Evolutionary conservation across 495 filamentous ascomycete genomes (phyloP), one percentile per base, ranked within the genome.

Genomic region (Neurospora sublineolata): DNA sequence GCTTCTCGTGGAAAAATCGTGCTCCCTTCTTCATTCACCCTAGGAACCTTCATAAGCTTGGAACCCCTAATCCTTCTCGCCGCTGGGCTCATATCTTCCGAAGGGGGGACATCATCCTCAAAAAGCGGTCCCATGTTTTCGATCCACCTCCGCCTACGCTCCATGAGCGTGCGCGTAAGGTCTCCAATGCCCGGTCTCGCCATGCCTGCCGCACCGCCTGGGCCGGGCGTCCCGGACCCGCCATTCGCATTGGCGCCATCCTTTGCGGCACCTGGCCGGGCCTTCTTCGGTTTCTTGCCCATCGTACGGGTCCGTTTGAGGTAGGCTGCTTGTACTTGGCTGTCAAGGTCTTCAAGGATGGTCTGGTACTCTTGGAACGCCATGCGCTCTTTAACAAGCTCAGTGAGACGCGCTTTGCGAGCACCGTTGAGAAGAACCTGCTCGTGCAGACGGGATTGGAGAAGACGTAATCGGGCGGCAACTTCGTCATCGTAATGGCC

Each of bases 341-440:
- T 88, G 81, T 99, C 95, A 33, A 99, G 89, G 79, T 98, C 95
- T 76, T 99, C 95, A 72, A 94, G 89, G 77, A 99, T 99, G 74
- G 94, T 97, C 75, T 88, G 89, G 82, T 96, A 99, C 79, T 99
- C 95, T 75, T 98, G 95, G 79, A 92, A 87, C 2, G 95, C 96
- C 89, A 98, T 93, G 73, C 92, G 88, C 79, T 96, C 94, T 74
- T 93, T 90, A 3, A 94, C 90, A 23, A 97, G 86, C 20, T 97
- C 93, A 2, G 91, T 87, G 11, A 99, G 86, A 18, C 94, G 86
- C 7, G 91, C 87, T 78, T 97, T 98, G 73, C 93, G 89, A 0
- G 95, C 93, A 67, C 94, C 94, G 81, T 98, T 98, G 75, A 91
- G 80, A 60, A 97, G 88, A 72, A 89, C 89, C 76, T 93, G 89